phyloP scores from a whole-genome alignment of 2,329 filamentous ascomycete species.

The Aspergillus quadrilineatus region DNA sequence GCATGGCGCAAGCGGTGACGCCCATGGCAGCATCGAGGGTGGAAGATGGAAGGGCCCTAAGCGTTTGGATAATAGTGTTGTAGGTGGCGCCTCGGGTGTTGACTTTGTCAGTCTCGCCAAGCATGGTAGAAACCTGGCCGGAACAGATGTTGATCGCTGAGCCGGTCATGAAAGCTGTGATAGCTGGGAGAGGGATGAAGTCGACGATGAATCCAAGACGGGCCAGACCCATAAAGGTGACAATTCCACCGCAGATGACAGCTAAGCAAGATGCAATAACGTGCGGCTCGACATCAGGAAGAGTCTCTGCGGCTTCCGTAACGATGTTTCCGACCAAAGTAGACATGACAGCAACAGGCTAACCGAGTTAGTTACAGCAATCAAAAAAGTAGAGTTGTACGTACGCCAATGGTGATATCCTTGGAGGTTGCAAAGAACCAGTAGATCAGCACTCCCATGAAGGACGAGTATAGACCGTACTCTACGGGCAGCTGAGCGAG shows the following conservation, averaged over 20 bases:
- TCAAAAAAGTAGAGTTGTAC: conserved; percentile 32
- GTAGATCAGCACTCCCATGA: conserved; percentile 91
- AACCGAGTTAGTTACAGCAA: conserved; percentile 11
- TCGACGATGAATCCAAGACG: conserved; percentile 89
- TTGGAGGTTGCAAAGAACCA: conserved; percentile 99
- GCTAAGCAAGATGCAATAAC: conserved; percentile 76
- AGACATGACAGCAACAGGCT: conserved; percentile 94
- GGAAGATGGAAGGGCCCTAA: conserved; percentile 67
- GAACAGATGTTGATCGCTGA: conserved; percentile 85
- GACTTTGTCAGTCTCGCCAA: conserved; percentile 69
- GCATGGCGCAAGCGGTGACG: conserved; percentile 72
- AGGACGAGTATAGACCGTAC: conserved; percentile 90
- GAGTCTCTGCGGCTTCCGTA: conserved; percentile 55
- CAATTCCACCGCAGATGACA: conserved; percentile 73
- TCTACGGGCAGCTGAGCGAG: conserved; percentile 77
- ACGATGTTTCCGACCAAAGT: conserved; percentile 85
- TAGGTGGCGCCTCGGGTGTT: conserved; percentile 78
- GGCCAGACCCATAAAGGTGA: conserved; percentile 73
- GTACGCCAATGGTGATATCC: conserved; percentile 92
- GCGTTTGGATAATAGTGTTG: conserved; percentile 74
- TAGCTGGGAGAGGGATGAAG: conserved; percentile 83
- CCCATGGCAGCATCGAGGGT: conserved; percentile 84
- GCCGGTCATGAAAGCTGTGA: conserved; percentile 95
- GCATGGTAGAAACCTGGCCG: conserved; percentile 77
- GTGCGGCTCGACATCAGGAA: conserved; percentile 58